Evolutionary conservation across 140 eudicot species (phyloP), one percentile per base, ranked within the genome.

Genomic region (Anethum foeniculum): DNA sequence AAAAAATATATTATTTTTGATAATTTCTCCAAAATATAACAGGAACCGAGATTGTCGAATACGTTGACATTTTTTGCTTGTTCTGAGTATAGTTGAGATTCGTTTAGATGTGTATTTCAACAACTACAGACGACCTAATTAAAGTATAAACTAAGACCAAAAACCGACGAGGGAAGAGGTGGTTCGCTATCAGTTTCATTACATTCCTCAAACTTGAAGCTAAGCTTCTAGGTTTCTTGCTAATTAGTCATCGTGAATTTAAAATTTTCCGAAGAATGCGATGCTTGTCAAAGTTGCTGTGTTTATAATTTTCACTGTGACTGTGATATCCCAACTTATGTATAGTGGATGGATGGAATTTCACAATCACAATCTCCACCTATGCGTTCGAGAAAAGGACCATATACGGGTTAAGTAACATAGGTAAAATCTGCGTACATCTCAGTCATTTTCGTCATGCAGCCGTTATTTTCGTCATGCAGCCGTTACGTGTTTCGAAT

Each of bases 181-280:
- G 69, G 69, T 62, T 34, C 16, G 23, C 75, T 36, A 69, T 69
- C 75, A 69, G 9, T 69, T 68, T 69, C 44, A 69, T 69, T 2
- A 69, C 75, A 69, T 69, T 69, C 44, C 75, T 69, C 75, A 30
- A 69, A 69, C 75, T 32, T 69, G 75, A 62, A 25, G 69, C 69
- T 62, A 69, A 69, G 75, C 44, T 69, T 69, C 25, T 14, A 14
- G n/a, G 13, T 69, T 69, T 34, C 75, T 69, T 69, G 75, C n/a
- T 14, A 69, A 69, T 30, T 69, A 69, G 44, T 7, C 69, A 2
- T 15, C 75, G 75, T 69, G 12, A 69, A 69, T 1, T 34, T 3
- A 0, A 62, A 11, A 25, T 9, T 25, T 25, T 25, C 16, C 2
- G 36, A 25, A 25, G 69, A 62, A 62, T 62, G 69, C 30, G 69